A percentile compares a stretch with the other conserved stretches of the same genome.
Evolutionary conservation across 768 basidiomycete genomes (phyloP).

Genomic region (Tulasnella calospora): DNA sequence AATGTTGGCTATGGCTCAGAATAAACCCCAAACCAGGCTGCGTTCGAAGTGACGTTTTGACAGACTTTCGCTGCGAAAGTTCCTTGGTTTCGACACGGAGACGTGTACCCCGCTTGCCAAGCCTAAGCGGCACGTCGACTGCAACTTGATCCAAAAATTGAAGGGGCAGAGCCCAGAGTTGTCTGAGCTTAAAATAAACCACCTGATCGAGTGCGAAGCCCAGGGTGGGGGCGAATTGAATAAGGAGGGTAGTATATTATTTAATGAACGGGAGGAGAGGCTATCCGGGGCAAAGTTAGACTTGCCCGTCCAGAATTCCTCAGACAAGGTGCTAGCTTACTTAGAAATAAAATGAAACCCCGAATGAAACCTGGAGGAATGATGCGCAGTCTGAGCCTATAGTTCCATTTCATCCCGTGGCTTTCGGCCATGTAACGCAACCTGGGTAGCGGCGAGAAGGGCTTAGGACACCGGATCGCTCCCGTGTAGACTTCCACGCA

Average conservation of each 20-base stretch:
- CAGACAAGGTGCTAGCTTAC: neutral
- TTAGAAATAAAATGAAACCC: neutral
- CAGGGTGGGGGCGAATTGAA: no score
- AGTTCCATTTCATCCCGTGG: neutral
- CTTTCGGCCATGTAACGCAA: neutral
- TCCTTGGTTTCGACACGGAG: neutral
- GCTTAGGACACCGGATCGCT: neutral
- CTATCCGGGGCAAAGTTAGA: no score
- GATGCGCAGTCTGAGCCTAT: neutral
- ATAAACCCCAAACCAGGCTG: neutral
- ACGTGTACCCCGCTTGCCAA: neutral
- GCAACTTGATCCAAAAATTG: neutral
- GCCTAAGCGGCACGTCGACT: neutral
- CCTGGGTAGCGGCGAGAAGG: neutral
- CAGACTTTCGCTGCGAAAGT: neutral
- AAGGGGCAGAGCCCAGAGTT: neutral
- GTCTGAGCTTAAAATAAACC: neutral
- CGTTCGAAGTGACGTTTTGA: neutral
- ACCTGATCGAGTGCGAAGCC: neutral
- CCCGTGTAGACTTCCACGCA: neutral
- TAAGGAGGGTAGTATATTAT: no score
- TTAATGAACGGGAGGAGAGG: no score
- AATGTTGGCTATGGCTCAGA: neutral
- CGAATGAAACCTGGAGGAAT: neutral
- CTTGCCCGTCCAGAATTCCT: no score